These are phyloP conservation scores for Gloeostereum incarnatum DNA, from an alignment of 768 basidiomycete genomes.

Conservation along the genomic window DNA sequence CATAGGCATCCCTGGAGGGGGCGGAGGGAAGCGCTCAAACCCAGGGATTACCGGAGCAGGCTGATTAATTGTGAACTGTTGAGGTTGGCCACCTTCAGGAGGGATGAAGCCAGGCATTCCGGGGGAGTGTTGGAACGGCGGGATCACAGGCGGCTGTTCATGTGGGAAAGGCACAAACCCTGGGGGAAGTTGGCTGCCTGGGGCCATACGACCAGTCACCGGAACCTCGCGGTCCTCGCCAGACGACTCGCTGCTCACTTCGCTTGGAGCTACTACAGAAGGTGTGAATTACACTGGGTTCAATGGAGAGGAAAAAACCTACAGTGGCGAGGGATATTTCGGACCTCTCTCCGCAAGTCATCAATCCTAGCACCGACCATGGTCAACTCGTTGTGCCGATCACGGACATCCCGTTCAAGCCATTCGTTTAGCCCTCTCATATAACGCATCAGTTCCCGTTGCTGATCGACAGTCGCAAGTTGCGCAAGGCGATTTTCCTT, in stretches of 20 bases:
- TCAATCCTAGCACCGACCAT: constrained; percentile 57
- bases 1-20: constrained; percentile 10
- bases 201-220: too few species aligned
- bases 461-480: constrained; percentile 68
- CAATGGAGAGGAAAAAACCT: too few species aligned
- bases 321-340: too few species aligned
- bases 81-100: constrained; percentile 2
- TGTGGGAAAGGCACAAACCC: constrained; percentile 2
- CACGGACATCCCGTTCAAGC: constrained; percentile 70
- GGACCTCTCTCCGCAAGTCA: constrained; percentile 29
- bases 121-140: background rate
- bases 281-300: too few species aligned
- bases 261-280: too few species aligned
- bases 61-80: too few species aligned
- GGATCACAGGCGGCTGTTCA: constrained; percentile 1
- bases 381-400: constrained; percentile 67
- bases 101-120: background rate
- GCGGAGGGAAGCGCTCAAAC: constrained; percentile 10
- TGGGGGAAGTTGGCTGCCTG: too few species aligned
- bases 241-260: too few species aligned
- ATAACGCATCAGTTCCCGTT: constrained; percentile 73
- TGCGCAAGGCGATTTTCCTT: constrained; percentile 75
- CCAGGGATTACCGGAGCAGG: constrained; percentile 14
- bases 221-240: too few species aligned
- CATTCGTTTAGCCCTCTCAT: constrained; percentile 71